These are phyloP conservation scores for Micromonas pusilla DNA, from an alignment of 139 green algal genomes.

Conservation along the genomic window DNA sequence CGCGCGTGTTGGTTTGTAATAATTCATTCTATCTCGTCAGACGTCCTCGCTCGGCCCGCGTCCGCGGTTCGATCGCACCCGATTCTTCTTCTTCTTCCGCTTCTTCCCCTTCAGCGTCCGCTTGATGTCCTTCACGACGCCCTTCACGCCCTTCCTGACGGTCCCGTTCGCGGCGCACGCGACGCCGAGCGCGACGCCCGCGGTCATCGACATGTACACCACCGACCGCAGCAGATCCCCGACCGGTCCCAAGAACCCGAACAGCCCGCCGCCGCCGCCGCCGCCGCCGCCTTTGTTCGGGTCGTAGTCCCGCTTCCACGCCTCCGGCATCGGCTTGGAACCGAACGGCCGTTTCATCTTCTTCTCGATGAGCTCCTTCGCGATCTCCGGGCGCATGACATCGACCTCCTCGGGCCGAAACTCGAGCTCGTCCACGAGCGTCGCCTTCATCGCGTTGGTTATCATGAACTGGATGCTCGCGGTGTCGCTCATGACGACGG, in stretches of 20 bases:
- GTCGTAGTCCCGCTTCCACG: slow-evolving; percentile 11
- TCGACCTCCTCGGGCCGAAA: slow-evolving; percentile 19
- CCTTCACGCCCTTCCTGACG: not conserved
- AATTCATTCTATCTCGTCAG: not conserved
- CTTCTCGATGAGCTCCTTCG: slow-evolving; percentile 15
- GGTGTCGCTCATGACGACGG: too few species aligned
- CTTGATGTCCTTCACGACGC: not conserved
- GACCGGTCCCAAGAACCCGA: not conserved
- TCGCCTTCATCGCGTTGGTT: slow-evolving; percentile 1
- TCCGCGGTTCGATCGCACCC: not conserved
- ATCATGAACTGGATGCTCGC: slow-evolving; percentile 20
- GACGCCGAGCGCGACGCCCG: not conserved
- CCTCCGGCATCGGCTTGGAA: slow-evolving; percentile 7
- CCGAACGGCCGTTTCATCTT: slow-evolving; percentile 22
- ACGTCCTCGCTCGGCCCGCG: not conserved
- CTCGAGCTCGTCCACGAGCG: slow-evolving; percentile 13
- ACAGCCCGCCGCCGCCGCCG: too few species aligned
- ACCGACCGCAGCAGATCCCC: not conserved
- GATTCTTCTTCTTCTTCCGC: not conserved
- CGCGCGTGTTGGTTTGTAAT: not conserved
- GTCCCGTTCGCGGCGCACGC: not conserved
- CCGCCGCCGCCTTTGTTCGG: not conserved
- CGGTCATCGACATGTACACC: not conserved
- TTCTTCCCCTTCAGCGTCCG: not conserved
- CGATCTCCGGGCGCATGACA: slow-evolving; percentile 12